These are phyloP conservation scores for Sphagnurus paluster DNA, from an alignment of 1,284 basidiomycete species.

Conservation along the genomic window DNA sequence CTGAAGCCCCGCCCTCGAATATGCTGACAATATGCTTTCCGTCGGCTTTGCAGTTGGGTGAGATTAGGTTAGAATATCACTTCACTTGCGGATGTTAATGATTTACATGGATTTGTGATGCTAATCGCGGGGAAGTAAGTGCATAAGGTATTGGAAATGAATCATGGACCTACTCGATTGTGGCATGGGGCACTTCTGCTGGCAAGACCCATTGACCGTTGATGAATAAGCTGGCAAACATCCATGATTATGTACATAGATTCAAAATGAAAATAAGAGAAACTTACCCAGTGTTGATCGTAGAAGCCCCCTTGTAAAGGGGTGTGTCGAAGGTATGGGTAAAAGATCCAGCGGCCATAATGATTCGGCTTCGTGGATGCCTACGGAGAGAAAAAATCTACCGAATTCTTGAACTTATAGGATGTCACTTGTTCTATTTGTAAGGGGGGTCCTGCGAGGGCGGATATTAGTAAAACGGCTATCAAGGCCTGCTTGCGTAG, in stretches of 20 bases:
- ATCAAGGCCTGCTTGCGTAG: too few species aligned
- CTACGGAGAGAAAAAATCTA: too few species aligned
- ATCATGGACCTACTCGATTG: conserved; percentile 19
- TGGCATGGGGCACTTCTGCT: conserved; percentile 16
- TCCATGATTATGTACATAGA: background rate
- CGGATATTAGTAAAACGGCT: too few species aligned
- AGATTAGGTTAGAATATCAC: background rate
- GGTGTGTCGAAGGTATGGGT: conserved; percentile 25
- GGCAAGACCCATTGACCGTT: conserved; percentile 23
- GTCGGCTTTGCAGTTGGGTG: conserved; percentile 37
- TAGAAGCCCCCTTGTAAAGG: conserved; percentile 21
- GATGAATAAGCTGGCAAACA: conserved; percentile 19
- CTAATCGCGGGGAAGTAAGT: background rate
- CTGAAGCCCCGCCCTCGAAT: conserved; percentile 60
- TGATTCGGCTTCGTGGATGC: too few species aligned
- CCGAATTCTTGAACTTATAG: too few species aligned
- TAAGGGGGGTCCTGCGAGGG: too few species aligned
- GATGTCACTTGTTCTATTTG: too few species aligned
- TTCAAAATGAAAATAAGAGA: background rate
- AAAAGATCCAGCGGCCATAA: too few species aligned
- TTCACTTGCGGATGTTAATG: background rate
- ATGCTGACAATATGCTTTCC: conserved; percentile 69
- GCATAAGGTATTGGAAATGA: background rate
- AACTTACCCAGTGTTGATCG: conserved; percentile 22
- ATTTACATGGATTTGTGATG: conserved; percentile 15